Conservation (phyloP, 2,329 filamentous ascomycete species). For the Rachicladosporium sp. region DNA sequence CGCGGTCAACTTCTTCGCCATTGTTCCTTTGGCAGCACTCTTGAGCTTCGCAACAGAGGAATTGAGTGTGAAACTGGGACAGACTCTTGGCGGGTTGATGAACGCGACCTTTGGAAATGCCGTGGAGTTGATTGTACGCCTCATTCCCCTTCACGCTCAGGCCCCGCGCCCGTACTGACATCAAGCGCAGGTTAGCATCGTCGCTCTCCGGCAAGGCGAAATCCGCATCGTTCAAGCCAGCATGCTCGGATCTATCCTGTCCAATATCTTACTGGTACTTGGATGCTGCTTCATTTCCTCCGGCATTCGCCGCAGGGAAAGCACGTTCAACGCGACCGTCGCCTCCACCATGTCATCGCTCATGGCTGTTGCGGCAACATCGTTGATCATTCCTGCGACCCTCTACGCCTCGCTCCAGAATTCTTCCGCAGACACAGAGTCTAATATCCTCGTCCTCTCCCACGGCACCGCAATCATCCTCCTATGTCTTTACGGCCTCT, state of each 20-base stretch:
- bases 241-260: slow-evolving; percentile 92
- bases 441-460: slow-evolving; percentile 37
- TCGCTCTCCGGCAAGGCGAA: slow-evolving; percentile 72
- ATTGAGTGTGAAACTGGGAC: slow-evolving; percentile 63
- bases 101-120: slow-evolving; percentile 78
- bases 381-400: slow-evolving; percentile 41
- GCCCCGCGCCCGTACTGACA: slow-evolving; percentile 1
- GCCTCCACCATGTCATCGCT: slow-evolving; percentile 62
- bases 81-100: slow-evolving; percentile 75
- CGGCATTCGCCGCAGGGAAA: slow-evolving; percentile 32
- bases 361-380: slow-evolving; percentile 44
- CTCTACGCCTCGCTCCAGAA: slow-evolving; percentile 35
- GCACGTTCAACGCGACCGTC: slow-evolving; percentile 57
- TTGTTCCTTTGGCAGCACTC: slow-evolving; percentile 78
- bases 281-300: slow-evolving; percentile 43
- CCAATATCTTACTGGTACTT: slow-evolving; percentile 72
- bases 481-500: slow-evolving; percentile 41
- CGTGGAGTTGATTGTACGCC: slow-evolving; percentile 29
- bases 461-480: slow-evolving; percentile 43
- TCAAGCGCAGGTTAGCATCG: slow-evolving; percentile 63
- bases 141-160: not conserved
- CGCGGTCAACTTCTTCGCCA: slow-evolving; percentile 82
- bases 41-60: slow-evolving; percentile 85
- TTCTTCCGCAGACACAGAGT: slow-evolving; percentile 29
- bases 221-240: slow-evolving; percentile 95